Percentiles rank a stretch among this genome's conserved stretches.
phyloP scores from a whole-genome alignment of 73 alveolate genomes.

The Paramecium octaurelia region DNA sequence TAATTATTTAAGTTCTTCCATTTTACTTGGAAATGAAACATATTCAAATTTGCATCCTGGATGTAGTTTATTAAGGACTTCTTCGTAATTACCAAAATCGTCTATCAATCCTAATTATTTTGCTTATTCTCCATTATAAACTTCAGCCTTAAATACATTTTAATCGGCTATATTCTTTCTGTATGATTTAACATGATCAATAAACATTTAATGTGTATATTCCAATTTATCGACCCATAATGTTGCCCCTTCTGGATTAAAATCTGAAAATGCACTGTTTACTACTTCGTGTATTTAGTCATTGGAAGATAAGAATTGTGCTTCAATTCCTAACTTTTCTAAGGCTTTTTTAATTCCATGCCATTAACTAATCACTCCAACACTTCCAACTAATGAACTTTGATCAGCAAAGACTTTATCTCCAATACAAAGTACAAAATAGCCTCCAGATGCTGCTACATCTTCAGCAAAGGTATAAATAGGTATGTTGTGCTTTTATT shows the following conservation, averaged over 20 bases:
- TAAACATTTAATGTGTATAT: background rate
- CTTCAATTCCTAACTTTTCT: conserved; percentile 50
- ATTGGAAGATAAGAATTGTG: conserved; percentile 40
- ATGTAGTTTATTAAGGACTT: background rate
- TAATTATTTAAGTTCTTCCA: background rate
- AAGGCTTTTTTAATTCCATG: conserved; percentile 4
- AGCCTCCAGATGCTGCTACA: conserved; percentile 69
- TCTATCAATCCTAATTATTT: background rate
- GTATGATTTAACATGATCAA: background rate
- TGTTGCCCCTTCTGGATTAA: background rate
- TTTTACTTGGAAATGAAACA: background rate
- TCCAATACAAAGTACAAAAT: conserved; percentile 59
- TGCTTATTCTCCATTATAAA: conserved; percentile 4
- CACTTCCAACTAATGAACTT: conserved; percentile 49
- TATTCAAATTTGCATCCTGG: background rate
- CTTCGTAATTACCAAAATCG: background rate
- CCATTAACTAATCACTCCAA: conserved; percentile 35
- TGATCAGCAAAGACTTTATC: conserved; percentile 62
- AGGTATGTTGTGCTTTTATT: conserved; percentile 43
- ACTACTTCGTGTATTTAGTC: background rate
- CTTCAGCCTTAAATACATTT: background rate
- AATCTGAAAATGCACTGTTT: background rate
- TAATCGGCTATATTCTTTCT: background rate
- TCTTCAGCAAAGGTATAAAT: conserved; percentile 72
- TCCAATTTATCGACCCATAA: background rate